These are phyloP conservation scores for Cylindrotheca closterium DNA, from an alignment of 108 stramenopile species.

Conservation along the genomic window DNA sequence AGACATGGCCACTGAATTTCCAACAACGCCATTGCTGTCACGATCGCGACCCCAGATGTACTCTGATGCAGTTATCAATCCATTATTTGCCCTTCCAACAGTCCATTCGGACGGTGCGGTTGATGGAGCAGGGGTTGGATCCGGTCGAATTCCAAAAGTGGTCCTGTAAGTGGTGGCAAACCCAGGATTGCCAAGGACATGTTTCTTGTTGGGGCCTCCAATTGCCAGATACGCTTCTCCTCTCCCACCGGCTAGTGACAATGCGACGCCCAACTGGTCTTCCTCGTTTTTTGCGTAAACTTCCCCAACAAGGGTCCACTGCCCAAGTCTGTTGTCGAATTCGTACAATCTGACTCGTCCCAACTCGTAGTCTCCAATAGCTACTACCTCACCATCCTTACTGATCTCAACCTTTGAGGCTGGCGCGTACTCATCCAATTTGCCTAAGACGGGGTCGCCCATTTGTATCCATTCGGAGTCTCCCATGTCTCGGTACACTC, in stretches of 20 bases:
- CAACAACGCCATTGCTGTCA: neutral
- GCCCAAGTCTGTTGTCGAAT: neutral
- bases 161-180: neutral
- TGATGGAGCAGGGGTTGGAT: neutral
- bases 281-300: neutral
- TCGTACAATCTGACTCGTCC: neutral
- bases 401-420: neutral
- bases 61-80: neutral
- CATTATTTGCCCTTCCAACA: too few relatives aligned
- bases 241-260: neutral
- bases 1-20: neutral
- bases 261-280: neutral
- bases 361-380: neutral
- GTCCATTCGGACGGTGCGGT: neutral
- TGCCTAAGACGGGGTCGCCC: neutral
- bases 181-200: neutral
- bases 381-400: neutral
- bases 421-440: neutral
- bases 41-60: neutral
- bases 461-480: neutral
- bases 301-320: neutral
- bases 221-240: neutral
- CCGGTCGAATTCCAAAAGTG: neutral
- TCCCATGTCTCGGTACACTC: neutral
- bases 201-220: neutral